A percentile compares a stretch with the other conserved stretches of the same genome.
These are phyloP conservation scores for Cladosporium sp. DNA, from an alignment of 2,329 filamentous ascomycete species.

Conservation along the genomic window DNA sequence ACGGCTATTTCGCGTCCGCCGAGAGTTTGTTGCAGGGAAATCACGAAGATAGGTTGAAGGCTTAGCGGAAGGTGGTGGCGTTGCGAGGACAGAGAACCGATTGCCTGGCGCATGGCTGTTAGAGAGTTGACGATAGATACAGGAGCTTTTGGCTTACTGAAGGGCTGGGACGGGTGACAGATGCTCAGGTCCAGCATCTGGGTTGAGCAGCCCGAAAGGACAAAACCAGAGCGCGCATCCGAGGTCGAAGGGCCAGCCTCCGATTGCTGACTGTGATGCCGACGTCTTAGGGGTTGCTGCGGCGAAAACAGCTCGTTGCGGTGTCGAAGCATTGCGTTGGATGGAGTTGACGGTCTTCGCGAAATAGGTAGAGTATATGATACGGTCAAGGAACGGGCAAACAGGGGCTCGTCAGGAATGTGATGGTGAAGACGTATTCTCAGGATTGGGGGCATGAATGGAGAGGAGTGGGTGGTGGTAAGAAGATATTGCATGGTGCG, in stretches of 20 bases:
- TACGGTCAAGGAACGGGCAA: not conserved
- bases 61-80: constrained; percentile 12
- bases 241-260: constrained; percentile 14
- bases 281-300: constrained; percentile 17
- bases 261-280: constrained; percentile 13
- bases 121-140: not conserved
- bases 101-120: constrained; percentile 19
- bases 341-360: constrained; percentile 5
- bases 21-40: constrained; percentile 15
- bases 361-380: constrained; percentile 9
- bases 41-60: constrained; percentile 12
- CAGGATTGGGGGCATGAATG: not conserved
- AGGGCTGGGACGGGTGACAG: constrained; percentile 20
- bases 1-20: constrained; percentile 25
- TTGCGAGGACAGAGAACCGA: constrained; percentile 24
- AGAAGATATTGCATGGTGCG: not conserved
- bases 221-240: constrained; percentile 6
- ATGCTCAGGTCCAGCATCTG: constrained; percentile 26
- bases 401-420: not conserved
- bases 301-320: constrained; percentile 15
- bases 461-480: not conserved
- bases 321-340: constrained; percentile 20
- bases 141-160: constrained; percentile 16
- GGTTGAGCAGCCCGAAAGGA: not conserved
- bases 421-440: not conserved